Evolutionary conservation across 2,329 filamentous ascomycete genomes (phyloP), one percentile per base, ranked within the genome.

Genomic region (Pseudopithomyces chartarum): DNA sequence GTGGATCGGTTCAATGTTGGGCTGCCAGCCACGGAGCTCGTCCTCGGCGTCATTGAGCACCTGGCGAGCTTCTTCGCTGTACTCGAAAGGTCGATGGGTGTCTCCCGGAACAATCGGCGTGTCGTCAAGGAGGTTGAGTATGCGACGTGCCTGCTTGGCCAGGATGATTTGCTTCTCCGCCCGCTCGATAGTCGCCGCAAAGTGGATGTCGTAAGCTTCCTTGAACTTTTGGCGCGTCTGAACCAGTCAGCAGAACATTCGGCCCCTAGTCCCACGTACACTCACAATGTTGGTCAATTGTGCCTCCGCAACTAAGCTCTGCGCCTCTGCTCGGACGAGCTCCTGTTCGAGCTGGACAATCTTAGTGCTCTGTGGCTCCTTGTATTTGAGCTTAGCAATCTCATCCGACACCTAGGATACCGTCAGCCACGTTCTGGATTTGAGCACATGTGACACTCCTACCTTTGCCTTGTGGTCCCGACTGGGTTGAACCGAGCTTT

Each of bases 141-240:
- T 85, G 42, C 92, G 88, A 53, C 92, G 90, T 19, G 92, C 94
- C 73, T 98, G 93, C 69, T 90, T 91, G 55, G 95, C 94, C 15
- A 99, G 85, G 58, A 99, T 91, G 68, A 94, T 90, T 75, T 99
- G 95, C 81, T 98, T 98, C 81, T 98, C 95, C 22, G 92, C 92
- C 32, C 94, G 90, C 81, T 99, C 95, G 67, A 99, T 96, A 19
- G 92, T 91, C 57, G 93, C 92, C 15, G 90, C 86, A 62, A 97
- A 91, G 74, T 98, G 92, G 58, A 90, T 78, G 64, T 93, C 91
- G 73, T 94, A 98, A 22, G 95, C 91, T 78, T 97, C 91, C 80
- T 96, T 97, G 79, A 99, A 84, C 80, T 97, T 98, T 78, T 95
- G 90, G 56, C 95, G 90, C 34, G 95, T 98, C 90, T 95, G 60